Conservation (phyloP, 495 filamentous ascomycete species). For the Chaetomium cochliodes region DNA sequence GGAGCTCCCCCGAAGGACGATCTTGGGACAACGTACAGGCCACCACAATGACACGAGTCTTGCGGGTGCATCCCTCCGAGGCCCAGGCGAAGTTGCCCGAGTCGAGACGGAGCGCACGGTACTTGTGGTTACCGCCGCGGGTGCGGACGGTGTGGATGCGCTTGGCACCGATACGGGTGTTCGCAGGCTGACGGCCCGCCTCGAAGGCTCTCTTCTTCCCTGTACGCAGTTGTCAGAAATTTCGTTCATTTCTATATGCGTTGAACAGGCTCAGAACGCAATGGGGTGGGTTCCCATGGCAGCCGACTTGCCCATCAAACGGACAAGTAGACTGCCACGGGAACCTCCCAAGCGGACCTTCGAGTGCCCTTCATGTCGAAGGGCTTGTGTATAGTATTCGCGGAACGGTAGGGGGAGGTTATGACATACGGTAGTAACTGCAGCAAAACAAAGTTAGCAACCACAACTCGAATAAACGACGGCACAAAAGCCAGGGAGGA, state of each 20-base stretch:
- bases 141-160: constrained; percentile 98
- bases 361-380: constrained; percentile 37
- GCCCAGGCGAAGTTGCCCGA: constrained; percentile 99
- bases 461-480: neutral
- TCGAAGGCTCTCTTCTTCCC: constrained; percentile 94
- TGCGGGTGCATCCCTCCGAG: constrained; percentile 94
- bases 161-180: constrained; percentile 98
- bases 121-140: constrained; percentile 98
- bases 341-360: constrained; percentile 53
- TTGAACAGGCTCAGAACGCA: constrained; percentile 61
- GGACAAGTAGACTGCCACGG: constrained; percentile 11
- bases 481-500: constrained; percentile 8
- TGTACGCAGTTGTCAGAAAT: constrained; percentile 43
- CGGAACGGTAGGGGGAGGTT: constrained; percentile 21
- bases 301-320: constrained; percentile 16
- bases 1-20: neutral
- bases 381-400: constrained; percentile 23
- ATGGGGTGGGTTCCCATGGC: constrained; percentile 36
- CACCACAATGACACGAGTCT: constrained; percentile 97
- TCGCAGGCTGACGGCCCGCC: constrained; percentile 97
- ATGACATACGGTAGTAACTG: constrained; percentile 42
- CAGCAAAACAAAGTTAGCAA: constrained; percentile 29
- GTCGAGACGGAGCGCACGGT: constrained; percentile 98
- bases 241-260: constrained; percentile 32
- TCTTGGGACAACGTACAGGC: constrained; percentile 50